Evolutionary conservation across 495 filamentous ascomycete species (phyloP), one percentile per base, ranked within the genome.

Genomic region (Hyphodiscus hymeniophilus): DNA sequence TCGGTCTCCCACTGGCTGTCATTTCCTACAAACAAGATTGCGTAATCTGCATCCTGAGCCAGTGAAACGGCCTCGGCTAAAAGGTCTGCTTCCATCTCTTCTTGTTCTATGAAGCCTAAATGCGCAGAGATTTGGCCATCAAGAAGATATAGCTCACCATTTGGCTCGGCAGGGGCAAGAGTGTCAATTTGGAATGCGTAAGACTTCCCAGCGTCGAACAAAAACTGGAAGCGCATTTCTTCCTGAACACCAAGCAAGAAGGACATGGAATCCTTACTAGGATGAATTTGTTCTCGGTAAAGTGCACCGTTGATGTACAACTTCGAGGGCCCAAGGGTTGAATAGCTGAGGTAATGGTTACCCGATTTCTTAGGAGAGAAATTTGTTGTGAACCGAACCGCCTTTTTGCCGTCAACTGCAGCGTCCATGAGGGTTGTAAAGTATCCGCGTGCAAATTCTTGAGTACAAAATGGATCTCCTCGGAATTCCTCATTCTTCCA

Each of bases 1-100:
- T 87, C 82, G 0, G 74, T 66, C 31, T 50, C 47, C 30, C 40
- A 44, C 18, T 50, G n/a, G 5, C 84, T 68, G 41, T 79, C 82
- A 28, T 83, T 70, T 8, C 83, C 82, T 6, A 76, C 76, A 51
- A 80, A 79, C 15, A 85, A 52, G 42, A 87, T 73, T 8, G 81
- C 82, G 42, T 81, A 72, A 21, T 85, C 83, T 1, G 74, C 74
- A 30, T 71, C 64, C 43, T 64, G 64, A 13, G 85, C 85, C 3
- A 81, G 63, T 7, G 71, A 60, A n/a, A 80, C 76, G 0, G 85
- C 84, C 22, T 79, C 67, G 16, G 64, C 45, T 6, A 38, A n/a
- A n/a, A n/a, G n/a, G n/a, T n/a, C n/a, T n/a, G n/a, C n/a, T n/a
- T n/a, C 58, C 32, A 86, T 74, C 35, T 76, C 70, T 20, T 74